phyloP scores from a whole-genome alignment of 176 grass and related monocot genomes.

The Carex cristatella region DNA sequence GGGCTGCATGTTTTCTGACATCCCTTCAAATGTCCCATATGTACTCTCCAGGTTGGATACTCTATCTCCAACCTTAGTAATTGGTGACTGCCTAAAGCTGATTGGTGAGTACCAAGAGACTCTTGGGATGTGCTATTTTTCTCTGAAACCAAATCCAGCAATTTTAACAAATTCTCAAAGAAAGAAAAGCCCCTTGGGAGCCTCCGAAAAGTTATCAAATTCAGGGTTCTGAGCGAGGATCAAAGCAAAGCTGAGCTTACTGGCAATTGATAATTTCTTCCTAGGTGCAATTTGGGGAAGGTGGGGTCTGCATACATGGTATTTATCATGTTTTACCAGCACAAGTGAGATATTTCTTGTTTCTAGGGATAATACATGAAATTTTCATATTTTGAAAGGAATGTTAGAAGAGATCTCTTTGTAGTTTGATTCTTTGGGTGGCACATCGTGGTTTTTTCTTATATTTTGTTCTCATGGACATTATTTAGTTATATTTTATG shows the following conservation, averaged over 20 bases:
- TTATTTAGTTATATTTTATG: background rate
- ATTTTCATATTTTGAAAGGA: background rate
- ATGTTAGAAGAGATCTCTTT: background rate
- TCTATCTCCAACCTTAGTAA: background rate
- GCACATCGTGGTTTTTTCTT: background rate
- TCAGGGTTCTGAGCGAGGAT: background rate
- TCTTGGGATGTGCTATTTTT: background rate
- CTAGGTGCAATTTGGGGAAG: background rate
- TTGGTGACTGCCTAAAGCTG: background rate
- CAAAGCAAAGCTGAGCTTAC: background rate
- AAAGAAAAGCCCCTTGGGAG: background rate
- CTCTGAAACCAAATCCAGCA: background rate
- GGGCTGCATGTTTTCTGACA: conserved; percentile 49
- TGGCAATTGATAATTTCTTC: background rate
- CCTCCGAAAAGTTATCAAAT: background rate
- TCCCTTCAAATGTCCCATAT: conserved; percentile 46
- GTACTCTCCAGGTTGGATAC: conserved; percentile 38
- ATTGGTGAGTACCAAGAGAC: conserved; percentile 1
- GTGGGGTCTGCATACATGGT: background rate
- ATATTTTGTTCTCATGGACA: background rate
- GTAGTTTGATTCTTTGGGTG: background rate
- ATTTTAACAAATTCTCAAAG: background rate
- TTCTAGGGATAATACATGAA: background rate
- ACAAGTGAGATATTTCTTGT: background rate
- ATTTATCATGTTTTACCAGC: background rate